Evolutionary conservation across 164 flowering plant species (phyloP).

Genomic region (Stephania cephalantha): DNA sequence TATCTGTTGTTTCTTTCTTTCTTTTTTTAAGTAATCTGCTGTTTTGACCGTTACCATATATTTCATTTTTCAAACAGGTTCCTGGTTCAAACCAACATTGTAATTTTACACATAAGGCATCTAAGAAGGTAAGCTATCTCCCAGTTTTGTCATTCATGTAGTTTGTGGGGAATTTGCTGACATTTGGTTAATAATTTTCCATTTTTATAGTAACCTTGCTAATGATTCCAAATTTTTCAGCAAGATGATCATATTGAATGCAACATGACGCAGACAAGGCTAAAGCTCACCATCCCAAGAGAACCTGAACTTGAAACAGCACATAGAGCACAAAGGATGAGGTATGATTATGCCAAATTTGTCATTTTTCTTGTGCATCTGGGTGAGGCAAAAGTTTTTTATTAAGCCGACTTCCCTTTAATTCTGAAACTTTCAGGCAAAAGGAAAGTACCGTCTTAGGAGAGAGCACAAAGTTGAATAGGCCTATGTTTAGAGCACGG

Average conservation of each 20-base stretch:
- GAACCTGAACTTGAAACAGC: constrained; percentile 88
- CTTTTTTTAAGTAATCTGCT: neutral
- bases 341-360: constrained; percentile 27
- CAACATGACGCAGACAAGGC: constrained; percentile 26
- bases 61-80: constrained; percentile 36
- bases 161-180: too few species aligned
- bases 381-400: neutral
- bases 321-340: constrained; percentile 57
- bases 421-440: constrained; percentile 41
- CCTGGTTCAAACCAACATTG: constrained; percentile 41
- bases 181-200: constrained; percentile 1
- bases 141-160: too few species aligned
- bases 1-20: neutral
- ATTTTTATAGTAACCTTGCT: neutral
- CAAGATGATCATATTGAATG: constrained; percentile 44
- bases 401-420: neutral
- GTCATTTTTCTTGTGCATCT: neutral
- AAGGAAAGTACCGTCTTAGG: constrained; percentile 28
- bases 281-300: constrained; percentile 71
- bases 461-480: constrained; percentile 26
- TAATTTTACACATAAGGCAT: constrained; percentile 55
- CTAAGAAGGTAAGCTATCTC: constrained; percentile 48
- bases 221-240: constrained; percentile 13
- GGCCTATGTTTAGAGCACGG: constrained; percentile 62
- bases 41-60: neutral